Evolutionary conservation across 2,329 filamentous ascomycete species (phyloP).

Genomic region (Hypoxylon sp.): DNA sequence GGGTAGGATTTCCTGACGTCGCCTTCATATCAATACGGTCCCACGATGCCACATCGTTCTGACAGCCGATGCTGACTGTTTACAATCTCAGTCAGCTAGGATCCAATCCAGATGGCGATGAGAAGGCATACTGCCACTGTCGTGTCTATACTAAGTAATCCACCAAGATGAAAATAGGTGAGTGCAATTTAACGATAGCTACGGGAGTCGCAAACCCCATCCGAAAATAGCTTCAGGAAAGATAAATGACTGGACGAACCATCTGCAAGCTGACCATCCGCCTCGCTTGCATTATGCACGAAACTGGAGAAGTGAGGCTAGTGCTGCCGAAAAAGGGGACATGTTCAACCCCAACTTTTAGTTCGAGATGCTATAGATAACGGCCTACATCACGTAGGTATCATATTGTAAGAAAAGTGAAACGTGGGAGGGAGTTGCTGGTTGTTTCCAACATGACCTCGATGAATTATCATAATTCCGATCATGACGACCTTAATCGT

Average conservation of each 20-base stretch:
- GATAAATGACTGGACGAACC: conserved; percentile 34
- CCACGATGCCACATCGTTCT: conserved; percentile 15
- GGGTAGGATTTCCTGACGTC: conserved; percentile 22
- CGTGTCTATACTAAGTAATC: conserved; percentile 13
- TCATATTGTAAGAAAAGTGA: conserved; percentile 20
- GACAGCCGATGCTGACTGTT: conserved; percentile 36
- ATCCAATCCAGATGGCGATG: conserved; percentile 28
- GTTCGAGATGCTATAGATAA: conserved; percentile 30
- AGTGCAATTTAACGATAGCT: conserved; percentile 26
- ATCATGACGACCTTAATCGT: conserved; percentile 19
- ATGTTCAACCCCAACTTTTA: conserved; percentile 36
- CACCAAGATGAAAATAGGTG: conserved; percentile 33
- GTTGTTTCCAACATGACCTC: conserved; percentile 4
- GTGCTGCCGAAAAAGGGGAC: conserved; percentile 41
- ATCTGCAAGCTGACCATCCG: conserved; percentile 42
- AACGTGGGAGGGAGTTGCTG: conserved; percentile 30
- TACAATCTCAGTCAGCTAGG: conserved; percentile 34
- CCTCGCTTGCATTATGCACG: conserved; percentile 47
- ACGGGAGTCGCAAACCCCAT: conserved; percentile 31
- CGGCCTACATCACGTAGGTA: background rate
- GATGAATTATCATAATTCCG: conserved; percentile 19
- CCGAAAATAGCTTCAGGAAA: conserved; percentile 47
- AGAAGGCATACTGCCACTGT: conserved; percentile 16
- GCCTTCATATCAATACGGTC: conserved; percentile 13
- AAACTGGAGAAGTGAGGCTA: conserved; percentile 49